Percentiles rank a stretch among this genome's conserved stretches.
Conservation (phyloP, 768 basidiomycete species). For the Termitomyces sp. region DNA sequence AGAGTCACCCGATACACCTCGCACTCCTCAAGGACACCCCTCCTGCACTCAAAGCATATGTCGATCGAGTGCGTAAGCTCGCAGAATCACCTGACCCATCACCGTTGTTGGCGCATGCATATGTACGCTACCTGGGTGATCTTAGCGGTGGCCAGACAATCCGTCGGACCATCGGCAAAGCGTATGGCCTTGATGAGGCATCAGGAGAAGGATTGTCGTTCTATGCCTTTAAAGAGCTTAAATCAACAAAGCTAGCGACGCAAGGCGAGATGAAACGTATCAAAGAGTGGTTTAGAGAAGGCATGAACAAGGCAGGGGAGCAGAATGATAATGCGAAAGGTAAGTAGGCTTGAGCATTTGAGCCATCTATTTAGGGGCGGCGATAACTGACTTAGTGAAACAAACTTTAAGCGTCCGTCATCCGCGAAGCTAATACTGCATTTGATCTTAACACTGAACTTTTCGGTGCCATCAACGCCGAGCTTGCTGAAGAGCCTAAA, state of each 20-base stretch:
- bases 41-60: slow-evolving; percentile 43
- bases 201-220: slow-evolving; percentile 53
- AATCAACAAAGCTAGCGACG: slow-evolving; percentile 35
- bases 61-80: slow-evolving; percentile 46
- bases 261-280: slow-evolving; percentile 64
- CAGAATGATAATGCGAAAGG: slow-evolving; percentile 36
- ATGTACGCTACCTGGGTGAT: slow-evolving; percentile 81
- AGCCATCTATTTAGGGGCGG: not conserved
- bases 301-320: slow-evolving; percentile 46
- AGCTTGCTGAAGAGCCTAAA: slow-evolving; percentile 12
- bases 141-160: slow-evolving; percentile 75
- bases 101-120: slow-evolving; percentile 67
- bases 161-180: slow-evolving; percentile 53
- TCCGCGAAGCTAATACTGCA: slow-evolving; percentile 42
- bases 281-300: slow-evolving; percentile 64
- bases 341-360: slow-evolving; percentile 11
- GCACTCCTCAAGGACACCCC: slow-evolving; percentile 42
- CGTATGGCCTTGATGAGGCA: slow-evolving; percentile 55
- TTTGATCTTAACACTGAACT: slow-evolving; percentile 44
- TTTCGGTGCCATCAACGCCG: slow-evolving; percentile 30
- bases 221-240: slow-evolving; percentile 61
- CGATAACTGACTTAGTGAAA: not conserved
- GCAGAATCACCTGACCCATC: slow-evolving; percentile 38
- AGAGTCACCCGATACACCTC: slow-evolving; percentile 47
- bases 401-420: slow-evolving; percentile 29